Percentiles rank a stretch among this genome's conserved stretches.
Conservation (phyloP, 2,329 filamentous ascomycete species). For the Ambrosiella cleistominuta region DNA sequence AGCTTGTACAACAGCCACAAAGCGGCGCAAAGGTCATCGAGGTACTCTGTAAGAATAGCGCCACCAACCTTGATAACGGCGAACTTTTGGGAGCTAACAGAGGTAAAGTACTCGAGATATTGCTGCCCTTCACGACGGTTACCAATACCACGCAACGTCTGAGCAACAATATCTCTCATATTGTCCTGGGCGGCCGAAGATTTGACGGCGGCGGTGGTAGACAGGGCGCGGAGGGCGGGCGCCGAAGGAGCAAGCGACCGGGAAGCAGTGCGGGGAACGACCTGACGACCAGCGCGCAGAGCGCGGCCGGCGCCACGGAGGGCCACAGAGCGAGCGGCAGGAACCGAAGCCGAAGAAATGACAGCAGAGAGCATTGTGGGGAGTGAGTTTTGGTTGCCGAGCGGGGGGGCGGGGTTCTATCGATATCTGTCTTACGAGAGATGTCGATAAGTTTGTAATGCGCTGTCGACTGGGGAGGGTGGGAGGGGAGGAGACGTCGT, state of each 20-base stretch:
- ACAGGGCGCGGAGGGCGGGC: slow-evolving; percentile 8
- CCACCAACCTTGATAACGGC: slow-evolving; percentile 97
- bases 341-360: slow-evolving; percentile 9
- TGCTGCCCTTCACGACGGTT: slow-evolving; percentile 94
- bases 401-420: not conserved
- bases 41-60: slow-evolving; percentile 84
- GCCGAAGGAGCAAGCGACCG: not conserved
- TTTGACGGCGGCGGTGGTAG: slow-evolving; percentile 6
- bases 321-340: slow-evolving; percentile 8
- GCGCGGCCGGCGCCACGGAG: slow-evolving; percentile 1
- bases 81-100: slow-evolving; percentile 90
- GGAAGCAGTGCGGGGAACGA: not conserved
- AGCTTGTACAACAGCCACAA: slow-evolving; percentile 88
- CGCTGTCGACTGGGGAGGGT: not conserved
- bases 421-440: not conserved
- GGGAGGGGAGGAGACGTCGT: no score
- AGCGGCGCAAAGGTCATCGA: slow-evolving; percentile 77
- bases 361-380: slow-evolving; percentile 11
- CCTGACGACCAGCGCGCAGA: slow-evolving; percentile 2
- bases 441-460: not conserved
- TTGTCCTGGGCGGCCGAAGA: slow-evolving; percentile 17
- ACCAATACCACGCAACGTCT: slow-evolving; percentile 79
- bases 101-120: slow-evolving; percentile 93
- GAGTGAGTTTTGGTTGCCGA: not conserved
- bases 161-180: slow-evolving; percentile 22